These are phyloP conservation scores for Agrocybe pediades DNA, from an alignment of 768 basidiomycete species.

Conservation along the genomic window DNA sequence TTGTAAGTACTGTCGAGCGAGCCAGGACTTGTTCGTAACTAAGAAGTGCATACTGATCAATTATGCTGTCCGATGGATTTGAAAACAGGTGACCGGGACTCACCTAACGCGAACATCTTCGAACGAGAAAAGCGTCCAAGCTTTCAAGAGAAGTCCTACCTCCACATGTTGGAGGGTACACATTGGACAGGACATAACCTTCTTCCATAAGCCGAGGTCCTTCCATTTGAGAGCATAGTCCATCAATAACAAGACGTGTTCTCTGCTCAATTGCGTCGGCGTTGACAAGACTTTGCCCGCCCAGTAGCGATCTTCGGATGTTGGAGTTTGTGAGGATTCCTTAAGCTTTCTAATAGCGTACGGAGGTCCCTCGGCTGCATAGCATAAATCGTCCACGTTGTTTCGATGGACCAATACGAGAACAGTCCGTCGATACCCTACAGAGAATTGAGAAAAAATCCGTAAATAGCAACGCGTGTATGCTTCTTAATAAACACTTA, in stretches of 20 bases:
- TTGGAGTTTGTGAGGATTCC: constrained; percentile 12
- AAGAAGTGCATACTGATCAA: neutral
- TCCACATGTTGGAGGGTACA: neutral
- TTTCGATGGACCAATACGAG: constrained; percentile 29
- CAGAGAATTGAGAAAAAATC: neutral
- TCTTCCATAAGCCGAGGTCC: constrained; percentile 27
- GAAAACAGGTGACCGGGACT: neutral
- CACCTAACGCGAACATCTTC: constrained; percentile 21
- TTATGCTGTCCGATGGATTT: neutral
- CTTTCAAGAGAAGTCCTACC: constrained; percentile 9
- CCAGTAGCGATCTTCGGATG: constrained; percentile 14
- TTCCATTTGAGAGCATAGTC: constrained; percentile 28
- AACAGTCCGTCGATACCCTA: constrained; percentile 27
- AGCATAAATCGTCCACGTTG: constrained; percentile 19
- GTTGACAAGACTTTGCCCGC: constrained; percentile 16
- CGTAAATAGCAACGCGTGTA: neutral
- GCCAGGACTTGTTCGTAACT: constrained; percentile 25
- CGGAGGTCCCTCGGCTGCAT: constrained; percentile 15
- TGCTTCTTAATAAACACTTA: constrained; percentile 12
- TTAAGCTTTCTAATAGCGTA: constrained; percentile 23
- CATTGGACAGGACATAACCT: neutral
- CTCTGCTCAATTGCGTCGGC: constrained; percentile 6
- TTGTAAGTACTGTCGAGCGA: constrained; percentile 11
- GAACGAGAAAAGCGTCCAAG: constrained; percentile 26
- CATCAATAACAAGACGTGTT: constrained; percentile 15